Conservation (phyloP, 2,329 filamentous ascomycete genomes). For the Bipolaris oryzae region DNA sequence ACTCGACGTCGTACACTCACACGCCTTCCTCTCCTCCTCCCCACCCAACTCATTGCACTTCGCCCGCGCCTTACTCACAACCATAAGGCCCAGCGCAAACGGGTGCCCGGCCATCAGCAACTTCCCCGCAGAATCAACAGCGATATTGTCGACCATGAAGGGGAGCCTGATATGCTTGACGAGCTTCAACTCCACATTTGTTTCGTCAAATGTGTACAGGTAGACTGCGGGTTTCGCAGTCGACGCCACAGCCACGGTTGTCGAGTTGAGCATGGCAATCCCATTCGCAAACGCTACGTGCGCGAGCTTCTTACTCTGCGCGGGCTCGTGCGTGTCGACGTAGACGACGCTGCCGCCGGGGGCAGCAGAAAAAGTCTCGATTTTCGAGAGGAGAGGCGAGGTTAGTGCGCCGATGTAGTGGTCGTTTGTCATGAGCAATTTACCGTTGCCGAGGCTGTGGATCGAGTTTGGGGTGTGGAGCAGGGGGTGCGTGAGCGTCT, state of each 20-base stretch:
- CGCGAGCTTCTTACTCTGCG: constrained; percentile 31
- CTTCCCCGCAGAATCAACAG: constrained; percentile 45
- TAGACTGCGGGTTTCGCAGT: constrained; percentile 42
- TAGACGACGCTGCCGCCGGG: constrained; percentile 49
- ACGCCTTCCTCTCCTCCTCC: constrained; percentile 29
- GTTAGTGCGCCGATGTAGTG: constrained; percentile 45
- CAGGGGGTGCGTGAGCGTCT: constrained; percentile 40
- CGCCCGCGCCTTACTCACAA: constrained; percentile 27
- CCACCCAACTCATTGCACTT: constrained; percentile 23
- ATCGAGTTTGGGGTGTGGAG: constrained; percentile 51
- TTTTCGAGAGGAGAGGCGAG: constrained; percentile 34
- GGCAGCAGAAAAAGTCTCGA: constrained; percentile 49
- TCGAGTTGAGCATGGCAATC: constrained; percentile 45
- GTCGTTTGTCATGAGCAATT: constrained; percentile 52
- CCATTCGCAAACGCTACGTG: constrained; percentile 53
- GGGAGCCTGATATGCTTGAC: constrained; percentile 31
- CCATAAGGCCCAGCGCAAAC: constrained; percentile 40
- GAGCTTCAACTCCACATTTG: constrained; percentile 17
- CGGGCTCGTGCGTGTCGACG: constrained; percentile 31
- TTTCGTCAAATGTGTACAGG: constrained; percentile 38
- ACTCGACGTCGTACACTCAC: constrained; percentile 39
- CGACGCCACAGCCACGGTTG: constrained; percentile 49
- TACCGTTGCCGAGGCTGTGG: constrained; percentile 37
- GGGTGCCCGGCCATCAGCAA: constrained; percentile 53
- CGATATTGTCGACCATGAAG: constrained; percentile 50